These are phyloP conservation scores for Colletotrichum sojae DNA, from an alignment of 2,329 filamentous ascomycete species.

Conservation along the genomic window DNA sequence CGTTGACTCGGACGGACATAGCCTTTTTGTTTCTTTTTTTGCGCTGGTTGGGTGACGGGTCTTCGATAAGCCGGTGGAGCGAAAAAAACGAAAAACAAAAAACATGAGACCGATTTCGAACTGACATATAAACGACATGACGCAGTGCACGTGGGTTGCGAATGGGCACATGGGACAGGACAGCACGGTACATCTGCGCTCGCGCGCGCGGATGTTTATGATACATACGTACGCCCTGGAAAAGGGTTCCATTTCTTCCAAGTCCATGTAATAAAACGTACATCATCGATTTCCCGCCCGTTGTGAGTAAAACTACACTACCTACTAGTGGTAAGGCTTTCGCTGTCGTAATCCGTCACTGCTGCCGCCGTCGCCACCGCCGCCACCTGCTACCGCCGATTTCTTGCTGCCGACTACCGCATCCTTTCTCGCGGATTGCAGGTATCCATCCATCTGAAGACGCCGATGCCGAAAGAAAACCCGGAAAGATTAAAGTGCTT, in stretches of 20 bases:
- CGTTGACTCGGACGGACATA: slow-evolving; percentile 12
- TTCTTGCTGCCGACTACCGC: background rate
- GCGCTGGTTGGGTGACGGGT: background rate
- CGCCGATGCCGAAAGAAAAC: slow-evolving; percentile 34
- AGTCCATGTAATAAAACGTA: slow-evolving; percentile 4
- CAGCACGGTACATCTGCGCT: background rate
- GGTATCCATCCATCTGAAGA: slow-evolving; percentile 38
- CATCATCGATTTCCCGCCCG: slow-evolving; percentile 17
- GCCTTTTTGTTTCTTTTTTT: background rate
- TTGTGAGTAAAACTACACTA: slow-evolving; percentile 26
- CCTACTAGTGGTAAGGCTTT: background rate
- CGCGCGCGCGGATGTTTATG: slow-evolving; percentile 11
- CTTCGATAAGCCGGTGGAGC: slow-evolving; percentile 12
- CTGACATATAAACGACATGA: slow-evolving; percentile 17
- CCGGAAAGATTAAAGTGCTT: slow-evolving; percentile 6
- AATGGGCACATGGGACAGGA: slow-evolving; percentile 11
- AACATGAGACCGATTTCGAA: slow-evolving; percentile 3
- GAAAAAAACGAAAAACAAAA: background rate
- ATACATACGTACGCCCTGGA: background rate
- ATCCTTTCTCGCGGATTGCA: slow-evolving; percentile 24
- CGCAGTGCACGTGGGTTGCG: slow-evolving; percentile 18
- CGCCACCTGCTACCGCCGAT: background rate
- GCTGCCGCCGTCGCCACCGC: background rate
- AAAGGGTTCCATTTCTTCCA: background rate
- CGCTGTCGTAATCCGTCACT: slow-evolving; percentile 16